Evolutionary conservation across 169 alveolate species (phyloP), one percentile per base, ranked within the genome.

Genomic region (Babesia ovata): DNA sequence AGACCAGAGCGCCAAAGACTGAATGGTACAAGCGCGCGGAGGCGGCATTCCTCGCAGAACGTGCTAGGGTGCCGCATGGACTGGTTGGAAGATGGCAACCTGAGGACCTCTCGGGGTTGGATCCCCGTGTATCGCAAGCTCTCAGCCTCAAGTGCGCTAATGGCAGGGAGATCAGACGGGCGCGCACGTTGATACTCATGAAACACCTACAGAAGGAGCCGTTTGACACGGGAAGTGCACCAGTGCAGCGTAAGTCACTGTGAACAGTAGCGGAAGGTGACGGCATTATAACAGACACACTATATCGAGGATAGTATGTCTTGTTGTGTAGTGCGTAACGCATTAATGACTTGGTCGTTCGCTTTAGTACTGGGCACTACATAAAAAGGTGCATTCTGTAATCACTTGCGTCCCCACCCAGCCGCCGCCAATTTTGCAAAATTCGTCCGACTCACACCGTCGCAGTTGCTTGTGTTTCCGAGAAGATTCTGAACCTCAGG

Each of bases 11-110:
- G 33, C 94, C 91, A n/a, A 92, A 92, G 78, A 88, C 96, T 0
- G 94, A 91, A 49, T 92, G 96, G 96, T 92, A 92, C 62, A 85
- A 89, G 66, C 85, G 84, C 58, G 94, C 96, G 0, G 96, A 92
- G 75, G 84, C 92, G 44, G 95, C 86, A 42, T 92, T 92, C 60
- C 86, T 92, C 44, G 90, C 91, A n/a, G 96, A 92, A 66, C 54
- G 96, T 39, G 92, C 86, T 44, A 77, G 84, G 66, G 90, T 88
- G 61, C 94, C 94, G 46, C 78, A 84, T 59, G 94, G 94, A 14
- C 86, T 77, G 39, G 87, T 90, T 22, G 94, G 94, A 17, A 48
- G 91, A 28, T 90, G 94, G 94, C 91, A 90, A 56, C 86, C 84
- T 26, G 91, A 86, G 70, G 94, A 90, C 65, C 85, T 90, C 65